Evolutionary conservation across 805 yeast genomes (phyloP), one percentile per base, ranked within the genome.

Genomic region (Sugiyamaella qingdaonensis): DNA sequence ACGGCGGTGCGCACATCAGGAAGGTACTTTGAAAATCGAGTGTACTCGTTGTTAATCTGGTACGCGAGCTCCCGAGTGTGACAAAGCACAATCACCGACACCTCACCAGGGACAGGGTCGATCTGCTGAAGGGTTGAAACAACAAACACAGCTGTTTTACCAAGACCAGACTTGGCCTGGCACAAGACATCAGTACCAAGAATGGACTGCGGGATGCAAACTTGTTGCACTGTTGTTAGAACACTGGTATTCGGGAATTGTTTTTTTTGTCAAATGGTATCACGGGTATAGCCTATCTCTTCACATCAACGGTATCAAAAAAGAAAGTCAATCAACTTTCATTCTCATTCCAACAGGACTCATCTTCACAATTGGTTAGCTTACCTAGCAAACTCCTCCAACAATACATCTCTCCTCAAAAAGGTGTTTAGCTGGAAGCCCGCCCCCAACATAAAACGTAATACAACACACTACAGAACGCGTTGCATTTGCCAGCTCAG

Each of bases 111-210:
- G 62, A 92, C 89, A 45, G 99, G 98, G 68, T 94, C 98, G 67
- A 92, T 79, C 76, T 92, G 97, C 75, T 92, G 98, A 69, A 92
- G 80, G 58, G 99, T 92, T 24, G 97, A 88, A 66, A 92, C 79
- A 56, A 92, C 98, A 65, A 92, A 92, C 53, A 92, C 98, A 45
- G 99, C 99, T 55, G 99, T 92, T 73, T 92, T 92, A 84, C 99
- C 99, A 63, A 94, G 80, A 86, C 99, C 99, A 46, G 99, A 94
- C 78, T 94, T 92, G 73, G 99, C 99, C 79, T 92, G 99, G 78
- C 99, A 94, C 62, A 92, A 76, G 55, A 92, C 98, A 70, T 92
- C 99, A 58, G 96, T 92, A 68, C 98, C 99, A 64, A 92, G 86
- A 68, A 92, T 89, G 53, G 97, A 88, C 76, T 94, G 98, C 52